Conservation (phyloP, 768 basidiomycete genomes). For the Leccinellum luteum region DNA sequence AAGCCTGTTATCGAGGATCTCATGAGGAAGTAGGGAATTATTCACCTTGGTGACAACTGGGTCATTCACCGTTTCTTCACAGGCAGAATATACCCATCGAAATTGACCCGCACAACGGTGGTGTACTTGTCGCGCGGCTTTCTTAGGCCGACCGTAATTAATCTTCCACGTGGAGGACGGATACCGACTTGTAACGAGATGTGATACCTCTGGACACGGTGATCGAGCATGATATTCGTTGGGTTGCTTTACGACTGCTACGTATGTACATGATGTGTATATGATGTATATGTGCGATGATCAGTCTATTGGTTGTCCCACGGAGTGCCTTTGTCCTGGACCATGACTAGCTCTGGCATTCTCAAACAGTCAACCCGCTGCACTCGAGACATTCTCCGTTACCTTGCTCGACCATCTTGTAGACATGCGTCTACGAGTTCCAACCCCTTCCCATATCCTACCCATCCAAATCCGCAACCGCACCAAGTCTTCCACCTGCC, state of each 20-base stretch:
- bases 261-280: background rate
- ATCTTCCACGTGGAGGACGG: too few species aligned
- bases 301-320: background rate
- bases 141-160: conserved; percentile 5
- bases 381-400: conserved; percentile 6
- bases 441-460: conserved; percentile 50
- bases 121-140: conserved; percentile 75
- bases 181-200: background rate
- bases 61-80: conserved; percentile 1
- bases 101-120: conserved; percentile 76
- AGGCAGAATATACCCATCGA: conserved; percentile 73
- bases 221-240: background rate
- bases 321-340: background rate
- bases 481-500: conserved; percentile 66
- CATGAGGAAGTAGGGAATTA: conserved; percentile 64
- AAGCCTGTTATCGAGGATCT: conserved; percentile 89
- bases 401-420: conserved; percentile 5
- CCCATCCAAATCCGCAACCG: conserved; percentile 49
- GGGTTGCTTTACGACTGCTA: background rate
- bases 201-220: background rate
- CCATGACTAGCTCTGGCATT: background rate
- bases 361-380: conserved; percentile 4
- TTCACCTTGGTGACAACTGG: background rate
- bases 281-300: background rate
- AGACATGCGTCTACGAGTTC: conserved; percentile 19